These are phyloP conservation scores for Solanum chiquidenum DNA, from an alignment of 257 asterid species.

Conservation along the genomic window DNA sequence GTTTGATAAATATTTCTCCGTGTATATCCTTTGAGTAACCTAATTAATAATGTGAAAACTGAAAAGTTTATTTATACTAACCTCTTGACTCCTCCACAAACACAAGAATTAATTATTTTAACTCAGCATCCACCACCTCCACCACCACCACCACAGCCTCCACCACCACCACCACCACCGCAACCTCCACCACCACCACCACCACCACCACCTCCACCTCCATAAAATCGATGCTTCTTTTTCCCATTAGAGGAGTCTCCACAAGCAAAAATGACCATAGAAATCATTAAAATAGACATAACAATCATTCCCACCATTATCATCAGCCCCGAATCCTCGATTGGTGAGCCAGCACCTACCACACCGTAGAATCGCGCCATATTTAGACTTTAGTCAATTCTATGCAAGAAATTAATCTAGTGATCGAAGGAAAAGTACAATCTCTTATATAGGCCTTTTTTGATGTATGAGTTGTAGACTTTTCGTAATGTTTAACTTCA, in stretches of 20 bases:
- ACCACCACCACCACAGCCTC: neutral
- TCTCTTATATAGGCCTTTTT: neutral
- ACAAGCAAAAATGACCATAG: constrained; percentile 13
- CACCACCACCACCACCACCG: fast-evolving
- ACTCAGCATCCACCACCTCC: neutral
- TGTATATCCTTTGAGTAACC: neutral
- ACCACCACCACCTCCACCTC: neutral
- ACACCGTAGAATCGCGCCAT: neutral
- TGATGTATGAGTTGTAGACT: neutral
- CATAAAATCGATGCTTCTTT: no score
- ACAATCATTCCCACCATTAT: constrained; percentile 3
- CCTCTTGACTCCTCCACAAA: neutral
- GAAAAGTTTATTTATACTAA: neutral
- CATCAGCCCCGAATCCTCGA: neutral
- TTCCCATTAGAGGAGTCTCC: neutral
- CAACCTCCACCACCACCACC: neutral
- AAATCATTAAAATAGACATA: neutral
- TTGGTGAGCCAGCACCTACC: neutral
- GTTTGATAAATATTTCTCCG: no score
- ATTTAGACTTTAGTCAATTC: neutral
- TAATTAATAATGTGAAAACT: no score
- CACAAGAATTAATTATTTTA: neutral
- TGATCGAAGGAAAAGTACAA: neutral
- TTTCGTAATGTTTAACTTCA: neutral
- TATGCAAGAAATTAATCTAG: neutral